A percentile compares a stretch with the other conserved stretches of the same genome.
phyloP scores from a whole-genome alignment of 805 yeast genomes.

The Ogataea zsoltii region DNA sequence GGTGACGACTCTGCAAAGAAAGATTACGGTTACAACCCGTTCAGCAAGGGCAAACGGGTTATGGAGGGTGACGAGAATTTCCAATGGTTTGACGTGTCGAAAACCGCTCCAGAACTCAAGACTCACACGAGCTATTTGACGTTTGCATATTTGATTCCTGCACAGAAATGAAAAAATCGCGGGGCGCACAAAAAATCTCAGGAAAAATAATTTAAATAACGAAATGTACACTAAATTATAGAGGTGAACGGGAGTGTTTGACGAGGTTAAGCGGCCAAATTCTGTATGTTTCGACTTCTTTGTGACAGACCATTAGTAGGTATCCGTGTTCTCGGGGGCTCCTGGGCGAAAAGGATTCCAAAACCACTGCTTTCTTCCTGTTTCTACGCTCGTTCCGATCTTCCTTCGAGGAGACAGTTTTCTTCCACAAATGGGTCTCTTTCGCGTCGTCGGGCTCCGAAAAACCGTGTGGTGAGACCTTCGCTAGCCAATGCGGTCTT shows the following conservation, averaged over 20 bases:
- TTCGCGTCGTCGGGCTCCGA: slow-evolving; percentile 26
- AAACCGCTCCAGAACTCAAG: slow-evolving; percentile 81
- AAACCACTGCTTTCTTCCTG: neutral
- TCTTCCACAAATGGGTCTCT: neutral
- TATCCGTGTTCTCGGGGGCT: neutral
- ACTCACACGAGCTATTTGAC: slow-evolving; percentile 93
- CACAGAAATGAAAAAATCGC: too few relatives aligned
- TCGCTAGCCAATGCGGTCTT: slow-evolving; percentile 19
- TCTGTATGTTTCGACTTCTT: neutral
- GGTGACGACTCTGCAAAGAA: slow-evolving; percentile 22
- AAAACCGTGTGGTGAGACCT: slow-evolving; percentile 18
- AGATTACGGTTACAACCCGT: slow-evolving; percentile 75
- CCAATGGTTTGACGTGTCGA: slow-evolving; percentile 83
- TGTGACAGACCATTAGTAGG: neutral
- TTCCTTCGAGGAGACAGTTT: neutral
- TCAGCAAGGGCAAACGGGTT: slow-evolving; percentile 85
- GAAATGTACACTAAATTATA: too few relatives aligned
- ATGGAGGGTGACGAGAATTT: slow-evolving; percentile 83
- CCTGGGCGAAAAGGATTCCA: neutral
- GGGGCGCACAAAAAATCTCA: too few relatives aligned
- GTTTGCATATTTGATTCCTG: slow-evolving; percentile 62
- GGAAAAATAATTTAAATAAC: too few relatives aligned
- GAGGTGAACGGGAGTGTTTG: too few relatives aligned
- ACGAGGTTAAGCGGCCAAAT: too few relatives aligned
- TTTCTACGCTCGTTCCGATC: neutral